A percentile compares a stretch with the other conserved stretches of the same genome.
phyloP scores from a whole-genome alignment of 331 rosid species.

The Arachis monticola region DNA sequence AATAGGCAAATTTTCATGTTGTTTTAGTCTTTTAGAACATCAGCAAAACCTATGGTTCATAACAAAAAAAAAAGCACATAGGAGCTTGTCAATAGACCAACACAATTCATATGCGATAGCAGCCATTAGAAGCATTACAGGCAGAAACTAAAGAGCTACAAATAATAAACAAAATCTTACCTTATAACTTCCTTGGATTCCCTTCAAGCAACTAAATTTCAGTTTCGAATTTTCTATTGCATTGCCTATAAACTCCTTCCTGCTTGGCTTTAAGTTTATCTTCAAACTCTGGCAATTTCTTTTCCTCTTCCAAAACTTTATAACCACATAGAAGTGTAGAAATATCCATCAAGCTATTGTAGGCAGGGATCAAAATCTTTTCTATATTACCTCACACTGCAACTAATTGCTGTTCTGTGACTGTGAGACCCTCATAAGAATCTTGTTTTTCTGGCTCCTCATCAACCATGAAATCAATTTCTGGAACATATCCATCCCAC shows the following conservation, averaged over 20 bases:
- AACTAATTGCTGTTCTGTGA: not conserved
- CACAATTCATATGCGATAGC: no score
- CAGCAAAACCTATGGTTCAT: no score
- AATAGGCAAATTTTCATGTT: no score
- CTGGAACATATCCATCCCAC: conserved; percentile 58
- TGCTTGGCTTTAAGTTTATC: not conserved
- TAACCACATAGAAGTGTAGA: not conserved
- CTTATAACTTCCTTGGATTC: no score
- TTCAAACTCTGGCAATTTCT: not conserved
- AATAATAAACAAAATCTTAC: no score
- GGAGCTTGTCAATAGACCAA: no score
- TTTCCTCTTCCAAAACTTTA: not conserved
- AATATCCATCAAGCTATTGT: conserved; percentile 11
- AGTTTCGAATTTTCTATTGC: not conserved
- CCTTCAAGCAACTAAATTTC: no score
- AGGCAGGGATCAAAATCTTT: conserved; percentile 8
- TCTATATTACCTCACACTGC: conserved; percentile 32
- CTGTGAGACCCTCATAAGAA: conserved; percentile 40
- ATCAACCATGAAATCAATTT: conserved; percentile 46
- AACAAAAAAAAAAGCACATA: no score
- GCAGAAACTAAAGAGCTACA: not conserved
- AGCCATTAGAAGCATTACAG: not conserved
- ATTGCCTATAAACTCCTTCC: not conserved
- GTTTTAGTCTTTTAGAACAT: no score
- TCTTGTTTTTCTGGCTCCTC: conserved; percentile 54